phyloP scores from a whole-genome alignment of 805 yeast species.

The Teunomyces barrocoloradensis region DNA sequence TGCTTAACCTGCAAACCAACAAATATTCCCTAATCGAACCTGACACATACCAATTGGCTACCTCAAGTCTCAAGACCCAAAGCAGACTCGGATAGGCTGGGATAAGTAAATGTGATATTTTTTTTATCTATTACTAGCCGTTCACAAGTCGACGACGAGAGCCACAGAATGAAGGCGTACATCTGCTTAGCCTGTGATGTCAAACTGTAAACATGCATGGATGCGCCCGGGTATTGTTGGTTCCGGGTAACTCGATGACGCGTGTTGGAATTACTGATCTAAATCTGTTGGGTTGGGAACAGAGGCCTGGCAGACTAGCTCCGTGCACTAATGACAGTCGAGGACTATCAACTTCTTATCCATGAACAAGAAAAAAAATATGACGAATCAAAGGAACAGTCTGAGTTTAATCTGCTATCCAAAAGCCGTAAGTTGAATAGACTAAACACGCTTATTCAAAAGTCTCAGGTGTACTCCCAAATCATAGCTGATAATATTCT shows the following conservation, averaged over 20 bases:
- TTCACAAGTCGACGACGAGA: neutral
- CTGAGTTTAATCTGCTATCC: slow-evolving; percentile 44
- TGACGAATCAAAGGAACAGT: slow-evolving; percentile 26
- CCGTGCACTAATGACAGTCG: neutral
- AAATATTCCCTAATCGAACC: neutral
- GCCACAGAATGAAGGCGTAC: neutral
- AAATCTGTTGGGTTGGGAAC: no score
- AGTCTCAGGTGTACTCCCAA: slow-evolving; percentile 82
- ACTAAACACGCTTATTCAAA: slow-evolving; percentile 73
- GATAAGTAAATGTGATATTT: neutral
- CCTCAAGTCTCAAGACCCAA: neutral
- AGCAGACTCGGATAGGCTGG: neutral
- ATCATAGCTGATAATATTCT: slow-evolving; percentile 79
- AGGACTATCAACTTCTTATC: slow-evolving; percentile 5
- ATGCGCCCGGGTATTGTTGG: neutral
- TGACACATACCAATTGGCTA: neutral
- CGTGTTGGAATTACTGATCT: neutral
- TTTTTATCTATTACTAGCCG: neutral
- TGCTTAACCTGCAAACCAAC: slow-evolving; percentile 1
- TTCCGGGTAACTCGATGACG: slow-evolving; percentile 1
- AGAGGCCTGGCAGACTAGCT: neutral
- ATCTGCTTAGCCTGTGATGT: neutral
- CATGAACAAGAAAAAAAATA: neutral
- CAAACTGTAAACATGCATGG: neutral
- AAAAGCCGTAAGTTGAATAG: slow-evolving; percentile 61